Base-by-base conservation (phyloP, 2,329 filamentous ascomycete species). In the Xylariaceae sp. region DNA sequence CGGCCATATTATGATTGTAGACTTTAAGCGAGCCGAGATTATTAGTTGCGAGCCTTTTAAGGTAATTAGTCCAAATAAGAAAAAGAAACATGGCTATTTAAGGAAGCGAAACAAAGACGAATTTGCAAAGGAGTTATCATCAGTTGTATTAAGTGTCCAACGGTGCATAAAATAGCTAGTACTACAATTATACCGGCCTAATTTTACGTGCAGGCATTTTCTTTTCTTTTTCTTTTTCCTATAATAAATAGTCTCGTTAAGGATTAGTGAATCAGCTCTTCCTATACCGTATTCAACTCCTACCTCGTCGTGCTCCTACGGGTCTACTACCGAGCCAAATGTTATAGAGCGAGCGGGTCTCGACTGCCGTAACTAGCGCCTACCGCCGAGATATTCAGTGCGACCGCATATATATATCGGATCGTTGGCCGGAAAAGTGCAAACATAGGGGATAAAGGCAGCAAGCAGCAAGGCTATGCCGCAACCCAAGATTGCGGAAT, bases 1-100 rank as follows among this genome's bases (percentile, higher is more conserved):
- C 44, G 36, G 60, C 14, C 46, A 33, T 44, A 17, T 62, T 33
- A 71, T 72, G 65, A 40, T 69, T 38, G 59, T 70, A 31, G 68
- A 71, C 54, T 68, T 73, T 42, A 61, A 69, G 49, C 55, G 54
- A 31, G 60, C 67, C 7, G 42, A 63, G 53, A 48, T 67, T 33
- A n/a, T 40, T 31, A 40, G 39, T 47, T 54, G 60, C 12, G 19
- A 57, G 45, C 60, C 63, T 41, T 57, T 67, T 14, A 47, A 56
- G 22, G 45, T 39, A 5, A 63, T 66, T 41, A 55, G 50, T 42
- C 42, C 48, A 19, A 60, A 60, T 50, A 51, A 47, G 62, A 65
- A 59, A 62, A 53, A 55, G 60, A 66, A 51, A 16, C 19, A 42
- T 41, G 5, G 11, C 47, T 18, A n/a, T 12, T 13, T 2, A 49